Conservation (phyloP, 2,329 filamentous ascomycete genomes). For the Hymenoscyphus repandus region DNA sequence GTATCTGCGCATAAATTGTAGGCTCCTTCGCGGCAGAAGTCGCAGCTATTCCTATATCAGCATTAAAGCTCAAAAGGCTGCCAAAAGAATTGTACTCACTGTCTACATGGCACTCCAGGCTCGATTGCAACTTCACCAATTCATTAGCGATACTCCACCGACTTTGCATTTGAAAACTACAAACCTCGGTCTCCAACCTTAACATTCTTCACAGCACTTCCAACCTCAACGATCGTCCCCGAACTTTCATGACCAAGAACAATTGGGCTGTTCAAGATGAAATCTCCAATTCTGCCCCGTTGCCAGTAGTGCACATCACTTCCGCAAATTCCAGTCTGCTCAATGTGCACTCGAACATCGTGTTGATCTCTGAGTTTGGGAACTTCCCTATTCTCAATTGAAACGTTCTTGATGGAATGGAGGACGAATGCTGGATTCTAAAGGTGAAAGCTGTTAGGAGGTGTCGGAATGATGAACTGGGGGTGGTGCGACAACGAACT, state of each 20-base stretch:
- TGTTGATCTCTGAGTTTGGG: conserved; percentile 35
- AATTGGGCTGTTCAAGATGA: conserved; percentile 40
- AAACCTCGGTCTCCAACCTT: conserved; percentile 36
- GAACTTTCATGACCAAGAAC: conserved; percentile 43
- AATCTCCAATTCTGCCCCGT: conserved; percentile 24
- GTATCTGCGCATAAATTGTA: conserved; percentile 39
- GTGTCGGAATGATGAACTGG: not conserved
- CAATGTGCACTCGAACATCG: conserved; percentile 40
- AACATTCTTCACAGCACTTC: conserved; percentile 30
- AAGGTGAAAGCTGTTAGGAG: too few relatives aligned
- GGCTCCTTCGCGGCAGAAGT: conserved; percentile 32
- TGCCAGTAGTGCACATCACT: conserved; percentile 39
- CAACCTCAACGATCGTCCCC: conserved; percentile 35
- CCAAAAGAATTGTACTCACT: conserved; percentile 5
- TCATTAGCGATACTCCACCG: too few relatives aligned
- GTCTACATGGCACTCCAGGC: conserved; percentile 40
- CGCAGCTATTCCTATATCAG: conserved; percentile 31
- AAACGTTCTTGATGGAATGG: conserved; percentile 38
- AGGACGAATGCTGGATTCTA: conserved; percentile 45
- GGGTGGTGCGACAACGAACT: too few relatives aligned
- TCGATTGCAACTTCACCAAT: conserved; percentile 38
- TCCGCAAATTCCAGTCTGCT: conserved; percentile 43
- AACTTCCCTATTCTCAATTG: conserved; percentile 39
- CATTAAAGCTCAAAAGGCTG: too few relatives aligned
- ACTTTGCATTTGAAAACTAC: too few relatives aligned